Conservation (phyloP, 1,139 yeast species). For the Kodamaea suecica region DNA sequence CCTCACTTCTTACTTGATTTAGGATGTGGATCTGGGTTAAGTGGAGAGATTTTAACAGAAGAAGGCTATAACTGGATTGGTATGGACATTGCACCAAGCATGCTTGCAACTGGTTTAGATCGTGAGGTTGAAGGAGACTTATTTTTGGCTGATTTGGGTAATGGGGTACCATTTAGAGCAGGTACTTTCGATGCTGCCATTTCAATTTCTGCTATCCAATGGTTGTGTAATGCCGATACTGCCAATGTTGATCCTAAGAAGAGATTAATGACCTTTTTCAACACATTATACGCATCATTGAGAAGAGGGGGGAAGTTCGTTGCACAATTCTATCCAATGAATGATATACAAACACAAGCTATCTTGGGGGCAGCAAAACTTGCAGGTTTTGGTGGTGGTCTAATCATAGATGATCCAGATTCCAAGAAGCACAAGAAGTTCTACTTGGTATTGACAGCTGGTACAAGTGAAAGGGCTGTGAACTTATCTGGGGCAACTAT, state of each 20-base stretch:
- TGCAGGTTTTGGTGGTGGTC: constrained; percentile 96
- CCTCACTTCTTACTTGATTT: constrained; percentile 81
- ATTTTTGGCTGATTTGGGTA: constrained; percentile 88
- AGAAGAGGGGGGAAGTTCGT: constrained; percentile 95
- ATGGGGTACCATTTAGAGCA: constrained; percentile 91
- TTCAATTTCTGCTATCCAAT: constrained; percentile 91
- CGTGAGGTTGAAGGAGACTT: constrained; percentile 92
- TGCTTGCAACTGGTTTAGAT: constrained; percentile 93
- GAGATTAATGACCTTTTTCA: constrained; percentile 78
- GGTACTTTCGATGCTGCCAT: constrained; percentile 98
- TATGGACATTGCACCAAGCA: constrained; percentile 92
- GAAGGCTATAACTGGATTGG: constrained; percentile 97
- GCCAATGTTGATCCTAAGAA: constrained; percentile 80
- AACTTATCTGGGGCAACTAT: constrained; percentile 79
- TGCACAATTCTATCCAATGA: constrained; percentile 94
- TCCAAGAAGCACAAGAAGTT: constrained; percentile 87
- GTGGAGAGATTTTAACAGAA: constrained; percentile 90
- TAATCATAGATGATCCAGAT: constrained; percentile 91
- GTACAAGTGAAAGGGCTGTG: constrained; percentile 63
- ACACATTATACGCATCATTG: constrained; percentile 79
- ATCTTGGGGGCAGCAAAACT: constrained; percentile 84
- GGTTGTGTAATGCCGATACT: constrained; percentile 96
- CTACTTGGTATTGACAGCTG: constrained; percentile 87
- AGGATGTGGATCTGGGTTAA: constrained; percentile 96
- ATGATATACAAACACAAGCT: constrained; percentile 76